A percentile compares a stretch with the other conserved stretches of the same genome.
Conservation (phyloP, 192 early-diverging fungal species). For the Coemansia sp. region DNA sequence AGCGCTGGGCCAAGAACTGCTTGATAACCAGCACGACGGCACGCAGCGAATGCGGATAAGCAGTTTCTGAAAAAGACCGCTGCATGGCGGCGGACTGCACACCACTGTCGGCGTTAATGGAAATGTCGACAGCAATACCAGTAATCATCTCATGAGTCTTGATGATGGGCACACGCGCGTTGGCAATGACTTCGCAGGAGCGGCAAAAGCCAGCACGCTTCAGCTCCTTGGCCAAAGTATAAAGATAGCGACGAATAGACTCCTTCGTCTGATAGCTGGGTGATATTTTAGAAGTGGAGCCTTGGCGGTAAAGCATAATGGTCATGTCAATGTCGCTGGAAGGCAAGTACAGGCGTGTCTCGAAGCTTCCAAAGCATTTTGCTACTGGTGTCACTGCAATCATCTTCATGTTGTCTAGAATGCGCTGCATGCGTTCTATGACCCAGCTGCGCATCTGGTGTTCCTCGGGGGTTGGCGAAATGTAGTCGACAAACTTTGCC, state of each 20-base stretch:
- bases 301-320: conserved; percentile 27
- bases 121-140: conserved; percentile 74
- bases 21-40: conserved; percentile 79
- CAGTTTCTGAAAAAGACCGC: conserved; percentile 54
- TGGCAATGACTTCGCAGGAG: conserved; percentile 56
- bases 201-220: conserved; percentile 38
- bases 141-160: conserved; percentile 80
- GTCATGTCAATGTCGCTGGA: conserved; percentile 72
- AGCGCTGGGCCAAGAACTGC: conserved; percentile 70
- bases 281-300: conserved; percentile 3
- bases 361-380: conserved; percentile 81
- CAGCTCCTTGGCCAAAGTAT: conserved; percentile 50
- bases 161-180: conserved; percentile 85
- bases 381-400: conserved; percentile 21
- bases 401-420: conserved; percentile 37
- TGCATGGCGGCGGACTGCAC: conserved; percentile 57
- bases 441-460: conserved; percentile 69
- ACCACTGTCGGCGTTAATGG: conserved; percentile 70
- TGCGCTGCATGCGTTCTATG: conserved; percentile 57
- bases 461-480: conserved; percentile 80
- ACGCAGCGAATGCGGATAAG: conserved; percentile 56
- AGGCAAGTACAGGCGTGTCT: conserved; percentile 82
- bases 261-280: conserved; percentile 17
- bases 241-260: conserved; percentile 27
- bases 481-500: conserved; percentile 67